These are phyloP conservation scores for Pseudotulostoma volvatum DNA, from an alignment of 495 filamentous ascomycete genomes.

Conservation along the genomic window DNA sequence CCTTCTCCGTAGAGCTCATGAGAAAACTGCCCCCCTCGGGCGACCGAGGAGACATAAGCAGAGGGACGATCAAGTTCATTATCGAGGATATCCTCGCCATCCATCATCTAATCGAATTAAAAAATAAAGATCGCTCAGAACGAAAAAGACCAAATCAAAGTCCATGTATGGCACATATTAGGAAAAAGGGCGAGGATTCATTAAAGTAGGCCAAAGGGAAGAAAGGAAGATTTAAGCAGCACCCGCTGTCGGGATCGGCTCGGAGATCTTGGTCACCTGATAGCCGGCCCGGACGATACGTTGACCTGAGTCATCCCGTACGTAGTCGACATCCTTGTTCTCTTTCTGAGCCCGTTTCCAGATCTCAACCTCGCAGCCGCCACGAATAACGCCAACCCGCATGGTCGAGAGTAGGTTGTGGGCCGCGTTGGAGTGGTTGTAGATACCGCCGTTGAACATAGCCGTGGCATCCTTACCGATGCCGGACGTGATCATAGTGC, in stretches of 20 bases:
- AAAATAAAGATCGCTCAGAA: too few species aligned
- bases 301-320: slow-evolving; percentile 68
- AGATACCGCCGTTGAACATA: slow-evolving; percentile 98
- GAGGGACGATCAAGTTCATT: too few species aligned
- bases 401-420: slow-evolving; percentile 96
- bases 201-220: slow-evolving; percentile 5
- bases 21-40: too few species aligned
- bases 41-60: too few species aligned
- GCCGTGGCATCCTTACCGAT: slow-evolving; percentile 96
- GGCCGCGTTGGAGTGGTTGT: slow-evolving; percentile 93
- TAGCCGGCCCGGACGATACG: slow-evolving; percentile 78
- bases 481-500: slow-evolving; percentile 80
- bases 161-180: too few species aligned
- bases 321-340: slow-evolving; percentile 64
- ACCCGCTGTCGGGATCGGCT: slow-evolving; percentile 31
- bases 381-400: slow-evolving; percentile 90
- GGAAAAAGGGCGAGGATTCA: not conserved
- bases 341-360: slow-evolving; percentile 92
- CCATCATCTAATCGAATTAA: too few species aligned
- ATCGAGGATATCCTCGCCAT: too few species aligned
- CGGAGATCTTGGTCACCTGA: slow-evolving; percentile 69
- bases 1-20: too few species aligned
- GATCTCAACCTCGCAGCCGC: slow-evolving; percentile 95
- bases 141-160: too few species aligned
- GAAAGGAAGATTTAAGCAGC: slow-evolving; percentile 19